Evolutionary conservation across 305 asterid genomes (phyloP).

Genomic region (Fraxinus sp.): DNA sequence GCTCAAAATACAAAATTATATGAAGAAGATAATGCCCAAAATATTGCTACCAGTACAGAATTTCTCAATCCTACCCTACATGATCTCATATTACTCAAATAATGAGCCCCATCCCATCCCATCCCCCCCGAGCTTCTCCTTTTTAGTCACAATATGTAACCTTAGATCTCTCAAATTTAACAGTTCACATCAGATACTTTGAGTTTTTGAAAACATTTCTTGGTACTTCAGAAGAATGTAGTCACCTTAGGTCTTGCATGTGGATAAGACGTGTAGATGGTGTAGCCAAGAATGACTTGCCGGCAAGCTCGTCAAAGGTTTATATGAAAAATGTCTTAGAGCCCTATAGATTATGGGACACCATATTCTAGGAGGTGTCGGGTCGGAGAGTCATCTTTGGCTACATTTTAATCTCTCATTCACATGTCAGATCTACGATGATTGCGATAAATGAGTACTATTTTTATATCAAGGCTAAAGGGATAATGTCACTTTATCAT

Average conservation of each 20-base stretch:
- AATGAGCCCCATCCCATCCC: slow-evolving; percentile 15
- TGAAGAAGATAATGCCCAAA: slow-evolving; percentile 22
- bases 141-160: neutral
- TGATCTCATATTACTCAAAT: neutral
- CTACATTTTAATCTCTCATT: slow-evolving; percentile 36
- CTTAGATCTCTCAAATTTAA: neutral
- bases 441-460: neutral
- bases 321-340: neutral
- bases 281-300: slow-evolving; percentile 58
- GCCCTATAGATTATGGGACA: neutral
- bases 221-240: slow-evolving; percentile 2
- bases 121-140: neutral
- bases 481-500: neutral
- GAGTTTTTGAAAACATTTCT: neutral
- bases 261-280: slow-evolving; percentile 28
- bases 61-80: neutral
- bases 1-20: slow-evolving; percentile 4
- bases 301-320: slow-evolving; percentile 7
- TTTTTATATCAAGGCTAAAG: neutral
- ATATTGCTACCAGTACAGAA: slow-evolving; percentile 29
- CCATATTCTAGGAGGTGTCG: neutral
- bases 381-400: slow-evolving; percentile 36
- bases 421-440: slow-evolving; percentile 35
- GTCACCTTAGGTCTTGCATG: slow-evolving; percentile 37
- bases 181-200: neutral